Evolutionary conservation across 805 yeast species (phyloP), one percentile per base, ranked within the genome.

Genomic region (Maudiozyma serrabonitensis): DNA sequence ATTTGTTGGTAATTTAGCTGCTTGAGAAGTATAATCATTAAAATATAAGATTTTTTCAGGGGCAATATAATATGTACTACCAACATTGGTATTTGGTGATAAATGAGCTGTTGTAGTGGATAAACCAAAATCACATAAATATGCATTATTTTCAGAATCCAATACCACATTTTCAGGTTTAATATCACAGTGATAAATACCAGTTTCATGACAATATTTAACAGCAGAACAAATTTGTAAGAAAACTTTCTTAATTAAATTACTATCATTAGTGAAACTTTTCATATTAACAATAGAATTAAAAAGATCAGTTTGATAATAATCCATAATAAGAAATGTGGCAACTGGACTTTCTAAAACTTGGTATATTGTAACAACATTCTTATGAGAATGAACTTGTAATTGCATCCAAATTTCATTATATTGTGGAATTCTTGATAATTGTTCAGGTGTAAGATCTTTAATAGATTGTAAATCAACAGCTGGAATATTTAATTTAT

Each of bases 101-200:
- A 84, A 75, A 51, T 63, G 69, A 41, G 72, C 69, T 8, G 76
- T 73, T 47, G 79, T 76, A 51, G 93, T 79, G 18, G 97, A 89
- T 23, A 91, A 73, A 3, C 98, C 98, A 67, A 93, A 91, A 69
- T 91, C 99, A 38, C 95, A 67, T 12, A 91, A 52, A 84, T 72
- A 53, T 75, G 76, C 52, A 83, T 70, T 49, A 69, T 74, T 49
- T 74, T 65, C 50, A 80, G 87, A 58, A 76, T 73, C 60, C 67
- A 90, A 81, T 58, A 93, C 72, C 49, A 93, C 76, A 70, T 93
- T 93, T 66, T 93, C 98, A 6, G 99, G 99, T 70, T 93, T 93
- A 56, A 90, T 79, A 67, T 90, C 98, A 63, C 97, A 86, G 63
- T 90, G 98, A 64, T 83, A 91, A 34, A 91, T 80, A n/a, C 87